Evolutionary conservation across 1,139 yeast species (phyloP), one percentile per base, ranked within the genome.

Genomic region (Hyphopichia fennica): DNA sequence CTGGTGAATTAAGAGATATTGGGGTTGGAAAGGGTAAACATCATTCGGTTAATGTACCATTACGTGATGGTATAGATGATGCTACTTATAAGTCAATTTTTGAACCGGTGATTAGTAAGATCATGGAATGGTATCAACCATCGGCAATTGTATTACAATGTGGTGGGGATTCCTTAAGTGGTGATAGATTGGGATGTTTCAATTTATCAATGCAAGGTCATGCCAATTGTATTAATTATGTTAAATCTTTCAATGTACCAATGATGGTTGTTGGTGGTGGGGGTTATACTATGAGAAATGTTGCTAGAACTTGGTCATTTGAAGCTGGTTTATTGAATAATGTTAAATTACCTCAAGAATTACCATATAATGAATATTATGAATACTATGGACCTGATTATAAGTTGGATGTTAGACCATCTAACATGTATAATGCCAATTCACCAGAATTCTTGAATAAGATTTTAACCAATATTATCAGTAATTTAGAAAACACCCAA

Each of bases 351-450:
- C 95, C 90, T 20, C 72, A 82, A 13, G 96, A 91, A 58, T 77
- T 91, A 54, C 98, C 98, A 6, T 91, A 89, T 72, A 91, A 91
- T 62, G 98, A 93, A 63, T 93, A 93, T 69, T 91, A 88, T 67
- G 98, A 91, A 68, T 91, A 91, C 69, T 91, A 87, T 65, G 97
- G 98, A 0, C 99, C 99, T 1, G 97, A 91, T 67, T 91, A 93
- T 65, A 84, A 86, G 60, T 72, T 87, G 43, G 97, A 91, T 58
- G 98, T 93, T 39, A 79, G 97, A 50, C 96, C 97, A 13, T 86
- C 95, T 15, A 93, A 93, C 63, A 91, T 93, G 98, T 89, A 87
- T 69, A 93, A 93, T 65, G 96, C 96, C 42, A 93, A 93, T 67
- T 82, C 93, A 22, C 93, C 96, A 16, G 98, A 93, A 63, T 93